phyloP scores from a whole-genome alignment of 768 basidiomycete genomes.

The Daedaleopsis sinensis region DNA sequence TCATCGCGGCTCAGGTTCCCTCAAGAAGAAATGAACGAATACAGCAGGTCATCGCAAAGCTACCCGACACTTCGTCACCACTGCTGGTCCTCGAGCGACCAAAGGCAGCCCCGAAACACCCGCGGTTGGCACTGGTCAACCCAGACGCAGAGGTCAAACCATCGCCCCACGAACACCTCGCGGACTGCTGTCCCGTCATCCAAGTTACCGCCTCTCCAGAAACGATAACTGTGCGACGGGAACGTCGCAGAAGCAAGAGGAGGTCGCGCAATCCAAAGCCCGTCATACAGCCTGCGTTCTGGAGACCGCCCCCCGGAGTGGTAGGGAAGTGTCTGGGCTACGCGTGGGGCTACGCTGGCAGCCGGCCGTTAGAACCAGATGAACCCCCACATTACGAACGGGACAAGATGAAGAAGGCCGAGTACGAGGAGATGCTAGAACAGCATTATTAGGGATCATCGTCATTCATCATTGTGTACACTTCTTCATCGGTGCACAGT shows the following conservation, averaged over 20 bases:
- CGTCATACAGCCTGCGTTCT: conserved; percentile 29
- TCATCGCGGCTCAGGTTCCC: background rate
- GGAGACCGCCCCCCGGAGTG: conserved; percentile 29
- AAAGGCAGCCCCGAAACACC: conserved; percentile 1
- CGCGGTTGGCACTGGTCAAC: background rate
- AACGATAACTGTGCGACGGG: conserved; percentile 5
- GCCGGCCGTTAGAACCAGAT: conserved; percentile 27
- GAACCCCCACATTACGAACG: conserved; percentile 22
- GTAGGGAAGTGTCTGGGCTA: conserved; percentile 34
- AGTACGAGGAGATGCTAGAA: background rate
- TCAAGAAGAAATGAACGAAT: conserved; percentile 1
- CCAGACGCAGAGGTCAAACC: conserved; percentile 16
- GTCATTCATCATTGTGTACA: background rate
- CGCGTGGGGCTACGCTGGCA: conserved; percentile 34
- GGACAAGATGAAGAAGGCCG: conserved; percentile 28
- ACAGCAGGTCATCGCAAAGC: background rate
- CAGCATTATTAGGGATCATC: background rate
- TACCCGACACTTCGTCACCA: background rate
- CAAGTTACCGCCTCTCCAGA: background rate
- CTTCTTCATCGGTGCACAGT: background rate
- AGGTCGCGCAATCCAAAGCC: background rate
- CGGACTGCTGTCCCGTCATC: conserved; percentile 23
- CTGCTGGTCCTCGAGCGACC: conserved; percentile 6
- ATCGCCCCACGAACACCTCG: conserved; percentile 25
- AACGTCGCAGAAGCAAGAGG: conserved; percentile 11